Evolutionary conservation across 2,329 filamentous ascomycete genomes (phyloP).

Genomic region (Stenocarpella maydis): DNA sequence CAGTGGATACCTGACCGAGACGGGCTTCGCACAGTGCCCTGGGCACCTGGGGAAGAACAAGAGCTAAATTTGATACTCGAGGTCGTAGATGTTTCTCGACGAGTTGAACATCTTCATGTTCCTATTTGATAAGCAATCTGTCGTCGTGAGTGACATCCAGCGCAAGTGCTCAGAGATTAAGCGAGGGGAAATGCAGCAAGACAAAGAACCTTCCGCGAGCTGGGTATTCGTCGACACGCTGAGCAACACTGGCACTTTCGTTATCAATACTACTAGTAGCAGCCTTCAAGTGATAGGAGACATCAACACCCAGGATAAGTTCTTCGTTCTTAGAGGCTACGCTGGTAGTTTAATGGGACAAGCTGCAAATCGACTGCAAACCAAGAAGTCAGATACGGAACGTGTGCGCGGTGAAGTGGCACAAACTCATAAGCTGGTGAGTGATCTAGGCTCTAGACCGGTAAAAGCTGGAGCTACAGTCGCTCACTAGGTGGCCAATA

Average conservation of each 20-base stretch:
- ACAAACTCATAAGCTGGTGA: not conserved
- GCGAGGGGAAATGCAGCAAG: too few species aligned
- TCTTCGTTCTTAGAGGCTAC: not conserved
- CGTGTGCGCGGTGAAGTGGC: not conserved
- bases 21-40: too few species aligned
- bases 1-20: too few species aligned
- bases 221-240: too few species aligned
- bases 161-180: too few species aligned
- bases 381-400: not conserved
- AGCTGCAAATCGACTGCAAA: not conserved
- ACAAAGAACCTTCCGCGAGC: too few species aligned
- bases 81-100: not conserved
- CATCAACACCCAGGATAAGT: not conserved
- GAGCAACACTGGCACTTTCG: too few species aligned
- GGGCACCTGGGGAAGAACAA: not conserved
- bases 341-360: not conserved
- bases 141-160: too few species aligned
- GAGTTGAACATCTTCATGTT: not conserved
- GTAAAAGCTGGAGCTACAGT: not conserved
- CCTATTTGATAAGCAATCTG: not conserved
- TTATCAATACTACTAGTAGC: too few species aligned
- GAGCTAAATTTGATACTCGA: not conserved
- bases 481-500: not conserved
- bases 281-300: too few species aligned
- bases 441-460: fast-evolving